Conservation (phyloP, 225 moss, liverwort and hornwort genomes). For the Marchantia paleacea region DNA sequence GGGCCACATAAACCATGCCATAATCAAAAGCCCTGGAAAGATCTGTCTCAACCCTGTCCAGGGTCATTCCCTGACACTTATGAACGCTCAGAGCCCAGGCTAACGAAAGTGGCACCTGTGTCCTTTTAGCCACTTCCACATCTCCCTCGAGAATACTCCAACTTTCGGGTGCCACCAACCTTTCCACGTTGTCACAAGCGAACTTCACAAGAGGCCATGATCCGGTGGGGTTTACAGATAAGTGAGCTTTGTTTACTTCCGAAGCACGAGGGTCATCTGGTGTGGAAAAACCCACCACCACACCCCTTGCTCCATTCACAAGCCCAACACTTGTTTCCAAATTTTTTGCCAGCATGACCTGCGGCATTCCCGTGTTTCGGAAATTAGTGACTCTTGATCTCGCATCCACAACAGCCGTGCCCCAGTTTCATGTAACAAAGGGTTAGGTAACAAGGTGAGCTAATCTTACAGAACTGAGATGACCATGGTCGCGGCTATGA, state of each 20-base stretch:
- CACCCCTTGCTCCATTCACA: conserved; percentile 92
- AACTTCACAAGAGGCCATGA: conserved; percentile 83
- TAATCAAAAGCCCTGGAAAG: conserved; percentile 84
- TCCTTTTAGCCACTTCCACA: conserved; percentile 71
- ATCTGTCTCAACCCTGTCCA: conserved; percentile 88
- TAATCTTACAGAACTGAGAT: no score
- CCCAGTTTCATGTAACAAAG: no score
- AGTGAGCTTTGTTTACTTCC: conserved; percentile 37
- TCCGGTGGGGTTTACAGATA: conserved; percentile 48
- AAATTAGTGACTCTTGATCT: no score
- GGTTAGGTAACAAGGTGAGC: no score
- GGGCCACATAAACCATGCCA: conserved; percentile 96
- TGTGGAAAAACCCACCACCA: conserved; percentile 70
- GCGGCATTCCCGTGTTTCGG: background rate
- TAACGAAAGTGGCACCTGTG: conserved; percentile 72
- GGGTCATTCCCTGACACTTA: conserved; percentile 97
- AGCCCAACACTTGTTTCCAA: conserved; percentile 67
- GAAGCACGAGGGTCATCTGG: conserved; percentile 54
- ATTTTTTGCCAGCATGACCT: conserved; percentile 93
- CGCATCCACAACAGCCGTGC: no score
- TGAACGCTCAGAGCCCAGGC: conserved; percentile 96
- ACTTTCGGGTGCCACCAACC: conserved; percentile 69
- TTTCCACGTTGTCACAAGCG: conserved; percentile 59
- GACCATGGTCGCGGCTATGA: no score
- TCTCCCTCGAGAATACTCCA: conserved; percentile 77